Conservation (phyloP, 805 yeast genomes). For the Millerozyma acaciae region DNA sequence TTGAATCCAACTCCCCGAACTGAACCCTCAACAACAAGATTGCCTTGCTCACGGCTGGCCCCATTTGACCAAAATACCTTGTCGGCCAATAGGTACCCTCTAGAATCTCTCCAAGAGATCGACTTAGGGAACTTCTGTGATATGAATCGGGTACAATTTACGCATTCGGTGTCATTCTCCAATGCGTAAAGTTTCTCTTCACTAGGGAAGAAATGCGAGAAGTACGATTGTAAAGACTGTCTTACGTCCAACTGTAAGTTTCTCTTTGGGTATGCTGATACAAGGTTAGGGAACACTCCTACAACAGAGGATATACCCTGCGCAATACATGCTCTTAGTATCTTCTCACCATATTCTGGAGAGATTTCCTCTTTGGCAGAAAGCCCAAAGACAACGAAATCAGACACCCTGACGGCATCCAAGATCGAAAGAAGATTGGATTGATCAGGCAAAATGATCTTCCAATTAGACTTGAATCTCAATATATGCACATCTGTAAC, state of each 20-base stretch:
- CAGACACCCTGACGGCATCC: constrained; percentile 87
- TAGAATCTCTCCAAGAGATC: constrained; percentile 86
- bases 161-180: constrained; percentile 65
- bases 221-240: constrained; percentile 40
- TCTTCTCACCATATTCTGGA: constrained; percentile 76
- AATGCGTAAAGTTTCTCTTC: constrained; percentile 73
- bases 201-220: constrained; percentile 50
- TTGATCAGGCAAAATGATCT: constrained; percentile 70
- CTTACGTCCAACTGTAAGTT: constrained; percentile 67
- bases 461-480: constrained; percentile 72
- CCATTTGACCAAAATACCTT: constrained; percentile 39
- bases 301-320: constrained; percentile 87
- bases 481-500: constrained; percentile 51
- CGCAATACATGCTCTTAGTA: constrained; percentile 79
- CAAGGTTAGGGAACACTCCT: constrained; percentile 75
- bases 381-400: constrained; percentile 83
- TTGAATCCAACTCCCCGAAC: constrained; percentile 85
- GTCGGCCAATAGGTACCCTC: constrained; percentile 86
- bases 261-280: constrained; percentile 62
- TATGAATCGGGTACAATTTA: constrained; percentile 65
- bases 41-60: constrained; percentile 20
- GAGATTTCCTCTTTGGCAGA: constrained; percentile 86
- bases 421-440: constrained; percentile 62
- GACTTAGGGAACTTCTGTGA: constrained; percentile 87
- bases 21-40: constrained; percentile 68